Evolutionary conservation across 2,329 filamentous ascomycete genomes (phyloP).

Genomic region (Fusarium circinatum): DNA sequence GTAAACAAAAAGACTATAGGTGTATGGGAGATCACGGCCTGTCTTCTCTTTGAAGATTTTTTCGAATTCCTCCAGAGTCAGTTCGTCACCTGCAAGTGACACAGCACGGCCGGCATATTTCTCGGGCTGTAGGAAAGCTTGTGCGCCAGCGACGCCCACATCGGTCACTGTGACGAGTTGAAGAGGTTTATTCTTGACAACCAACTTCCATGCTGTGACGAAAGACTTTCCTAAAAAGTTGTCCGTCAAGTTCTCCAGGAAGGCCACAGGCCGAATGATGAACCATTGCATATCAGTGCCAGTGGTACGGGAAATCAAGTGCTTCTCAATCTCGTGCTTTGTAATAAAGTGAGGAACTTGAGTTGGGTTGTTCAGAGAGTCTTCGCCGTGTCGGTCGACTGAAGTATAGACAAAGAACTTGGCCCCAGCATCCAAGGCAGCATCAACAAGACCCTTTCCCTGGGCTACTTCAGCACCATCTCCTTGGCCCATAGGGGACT

Average conservation of each 20-base stretch:
- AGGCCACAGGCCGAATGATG: constrained; percentile 52
- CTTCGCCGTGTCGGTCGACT: constrained; percentile 68
- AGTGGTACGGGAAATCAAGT: constrained; percentile 59
- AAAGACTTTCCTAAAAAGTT: constrained; percentile 48
- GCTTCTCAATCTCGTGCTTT: constrained; percentile 69
- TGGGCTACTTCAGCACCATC: constrained; percentile 48
- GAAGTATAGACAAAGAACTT: constrained; percentile 70
- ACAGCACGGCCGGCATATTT: constrained; percentile 3
- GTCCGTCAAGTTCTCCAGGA: constrained; percentile 53
- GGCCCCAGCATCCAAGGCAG: constrained; percentile 63
- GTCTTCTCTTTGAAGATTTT: constrained; percentile 6
- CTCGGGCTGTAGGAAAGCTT: constrained; percentile 10
- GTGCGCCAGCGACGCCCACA: constrained; percentile 1
- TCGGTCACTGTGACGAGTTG: constrained; percentile 20
- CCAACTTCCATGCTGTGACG: constrained; percentile 46
- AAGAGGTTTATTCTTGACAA: constrained; percentile 42
- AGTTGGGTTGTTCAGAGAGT: constrained; percentile 61
- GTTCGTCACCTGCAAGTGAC: constrained; percentile 15
- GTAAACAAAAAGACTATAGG: constrained; percentile 14
- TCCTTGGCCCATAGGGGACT: constrained; percentile 6
- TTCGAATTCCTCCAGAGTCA: constrained; percentile 2
- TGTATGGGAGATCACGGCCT: not conserved
- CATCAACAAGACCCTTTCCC: constrained; percentile 67
- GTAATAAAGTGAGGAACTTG: constrained; percentile 67
- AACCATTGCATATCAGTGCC: constrained; percentile 49